These are phyloP conservation scores for Mycena kentingensis DNA, from an alignment of 768 basidiomycete species.

Conservation along the genomic window DNA sequence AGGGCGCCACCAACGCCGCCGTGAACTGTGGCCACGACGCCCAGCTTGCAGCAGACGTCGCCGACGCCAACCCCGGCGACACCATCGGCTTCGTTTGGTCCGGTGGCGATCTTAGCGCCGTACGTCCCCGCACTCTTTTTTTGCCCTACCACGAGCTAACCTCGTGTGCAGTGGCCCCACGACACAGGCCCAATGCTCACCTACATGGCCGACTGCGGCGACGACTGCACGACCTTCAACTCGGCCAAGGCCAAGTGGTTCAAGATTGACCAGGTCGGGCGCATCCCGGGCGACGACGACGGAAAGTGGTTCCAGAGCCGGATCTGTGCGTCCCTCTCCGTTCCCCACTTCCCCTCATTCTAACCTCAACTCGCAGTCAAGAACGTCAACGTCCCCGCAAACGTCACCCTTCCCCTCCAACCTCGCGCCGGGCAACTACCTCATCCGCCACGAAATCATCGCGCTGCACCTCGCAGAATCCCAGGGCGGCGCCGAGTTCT, in stretches of 20 bases:
- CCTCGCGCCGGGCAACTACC: conserved; percentile 50
- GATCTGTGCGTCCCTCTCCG: conserved; percentile 32
- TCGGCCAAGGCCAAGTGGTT: conserved; percentile 48
- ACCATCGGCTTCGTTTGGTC: conserved; percentile 56
- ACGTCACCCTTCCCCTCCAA: conserved; percentile 38
- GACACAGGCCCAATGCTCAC: conserved; percentile 53
- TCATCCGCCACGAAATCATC: conserved; percentile 61
- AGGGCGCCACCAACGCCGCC: conserved; percentile 57
- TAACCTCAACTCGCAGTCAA: neutral
- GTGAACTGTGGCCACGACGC: conserved; percentile 64
- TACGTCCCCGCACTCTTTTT: conserved; percentile 9
- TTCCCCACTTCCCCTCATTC: neutral
- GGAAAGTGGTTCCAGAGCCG: conserved; percentile 40
- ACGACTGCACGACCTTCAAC: conserved; percentile 46
- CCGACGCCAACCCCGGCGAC: conserved; percentile 62
- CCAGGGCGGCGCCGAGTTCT: conserved; percentile 60
- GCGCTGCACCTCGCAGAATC: conserved; percentile 50
- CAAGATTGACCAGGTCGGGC: conserved; percentile 47
- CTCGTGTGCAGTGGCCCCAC: conserved; percentile 30
- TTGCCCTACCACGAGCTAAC: neutral
- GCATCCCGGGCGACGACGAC: conserved; percentile 29
- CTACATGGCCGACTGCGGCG: conserved; percentile 51
- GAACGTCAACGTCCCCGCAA: conserved; percentile 21
- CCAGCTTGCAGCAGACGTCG: conserved; percentile 49
- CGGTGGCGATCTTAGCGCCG: conserved; percentile 36